Conservation (phyloP, 805 yeast species). For the Komagataella mondaviorum region DNA sequence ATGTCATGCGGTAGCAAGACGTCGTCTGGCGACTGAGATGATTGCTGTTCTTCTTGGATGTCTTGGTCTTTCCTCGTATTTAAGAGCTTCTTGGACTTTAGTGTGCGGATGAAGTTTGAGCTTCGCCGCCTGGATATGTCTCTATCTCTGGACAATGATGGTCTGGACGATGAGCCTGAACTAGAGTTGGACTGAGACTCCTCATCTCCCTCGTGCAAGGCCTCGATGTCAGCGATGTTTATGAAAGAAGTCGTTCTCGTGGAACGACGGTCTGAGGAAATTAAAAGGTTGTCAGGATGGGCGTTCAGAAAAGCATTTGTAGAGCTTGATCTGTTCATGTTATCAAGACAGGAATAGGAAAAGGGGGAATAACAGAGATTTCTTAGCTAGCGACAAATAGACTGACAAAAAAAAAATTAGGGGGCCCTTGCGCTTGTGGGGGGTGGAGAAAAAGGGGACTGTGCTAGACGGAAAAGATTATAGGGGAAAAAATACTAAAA, state of each 20-base stretch:
- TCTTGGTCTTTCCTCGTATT: background rate
- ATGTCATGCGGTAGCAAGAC: background rate
- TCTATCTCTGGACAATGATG: background rate
- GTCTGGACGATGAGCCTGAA: background rate
- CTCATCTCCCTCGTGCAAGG: background rate
- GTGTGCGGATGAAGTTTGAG: background rate
- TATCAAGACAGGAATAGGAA: background rate
- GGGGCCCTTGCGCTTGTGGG: background rate
- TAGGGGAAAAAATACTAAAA: too few species aligned
- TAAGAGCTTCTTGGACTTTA: background rate
- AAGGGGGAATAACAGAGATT: background rate
- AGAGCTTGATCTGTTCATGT: background rate
- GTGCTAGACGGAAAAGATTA: background rate
- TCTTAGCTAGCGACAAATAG: background rate
- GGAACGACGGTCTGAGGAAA: conserved; percentile 2
- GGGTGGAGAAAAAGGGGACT: background rate
- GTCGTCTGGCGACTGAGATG: background rate
- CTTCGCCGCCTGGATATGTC: background rate
- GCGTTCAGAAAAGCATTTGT: background rate
- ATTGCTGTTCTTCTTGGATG: background rate
- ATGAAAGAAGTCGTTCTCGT: conserved; percentile 2
- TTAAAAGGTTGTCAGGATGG: conserved; percentile 1
- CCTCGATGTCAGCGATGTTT: background rate
- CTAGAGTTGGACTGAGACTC: background rate
- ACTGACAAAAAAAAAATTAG: background rate